Evolutionary conservation across 2,329 filamentous ascomycete genomes (phyloP), one percentile per base, ranked within the genome.

Genomic region (Paraphaeosphaeria sporulosa): DNA sequence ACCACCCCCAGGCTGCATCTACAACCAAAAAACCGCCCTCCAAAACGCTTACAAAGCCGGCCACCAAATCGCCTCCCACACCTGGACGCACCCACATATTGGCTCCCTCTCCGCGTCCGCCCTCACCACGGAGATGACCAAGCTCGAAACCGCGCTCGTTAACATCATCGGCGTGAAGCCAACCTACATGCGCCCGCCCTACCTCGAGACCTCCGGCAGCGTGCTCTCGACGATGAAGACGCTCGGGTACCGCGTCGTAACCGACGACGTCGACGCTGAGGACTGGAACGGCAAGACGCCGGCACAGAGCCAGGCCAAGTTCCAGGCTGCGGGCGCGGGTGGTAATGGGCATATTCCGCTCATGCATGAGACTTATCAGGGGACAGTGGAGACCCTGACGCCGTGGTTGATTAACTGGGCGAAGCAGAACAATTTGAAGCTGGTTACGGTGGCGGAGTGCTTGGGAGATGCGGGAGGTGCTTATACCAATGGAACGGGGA

Each of bases 381-480:
- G 63, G 17, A 77, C 74, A 19, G 74, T 77, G 1, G 63, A 75
- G 56, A 74, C 71, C 23, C 63, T 77, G 10, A 74, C 72, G 13
- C 74, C 74, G 2, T 77, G 74, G 74, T 58, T 77, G 63, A 76
- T 77, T 52, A 76, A 71, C 48, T 76, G 74, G 74, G 74, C 74
- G 0, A 77, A 75, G 66, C 67, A 65, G 47, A 77, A 77, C 25
- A 72, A 72, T 48, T 38, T 77, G 54, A 75, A 75, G 67, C 23
- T 77, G 25, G 74, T 77, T 9, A 77, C 74, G 48, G 52, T 55
- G 71, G 72, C 73, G 38, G 69, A 76, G 59, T 76, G 73, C 50
- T 57, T 76, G 27, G 73, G 73, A n/a, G 73, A 76, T 62, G 62
- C 66, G 9, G 47, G 48, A 12, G 69, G 72, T 36, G 69, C 71